phyloP scores from a whole-genome alignment of 441 rosid species.

The Corymbia citriodora region DNA sequence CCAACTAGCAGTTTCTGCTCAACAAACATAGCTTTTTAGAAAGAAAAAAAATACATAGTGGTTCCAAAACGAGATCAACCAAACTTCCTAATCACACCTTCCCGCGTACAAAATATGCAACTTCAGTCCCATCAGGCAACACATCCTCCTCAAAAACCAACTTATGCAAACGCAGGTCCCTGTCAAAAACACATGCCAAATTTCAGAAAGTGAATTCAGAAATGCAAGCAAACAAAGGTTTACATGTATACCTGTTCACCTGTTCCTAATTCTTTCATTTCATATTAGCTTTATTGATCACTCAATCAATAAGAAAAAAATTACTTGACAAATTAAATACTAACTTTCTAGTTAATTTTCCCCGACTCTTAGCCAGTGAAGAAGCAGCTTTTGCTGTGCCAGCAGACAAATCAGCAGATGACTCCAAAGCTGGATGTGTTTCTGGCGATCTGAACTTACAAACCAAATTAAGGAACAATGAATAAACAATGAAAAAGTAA shows the following conservation, averaged over 20 bases:
- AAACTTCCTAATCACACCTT: constrained; percentile 38
- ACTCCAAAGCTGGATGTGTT: constrained; percentile 26
- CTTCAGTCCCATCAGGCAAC: constrained; percentile 90
- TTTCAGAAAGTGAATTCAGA: background rate
- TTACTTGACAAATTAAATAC: constrained; percentile 5
- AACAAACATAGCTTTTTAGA: constrained; percentile 23
- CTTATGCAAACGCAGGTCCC: constrained; percentile 87
- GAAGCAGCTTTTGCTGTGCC: constrained; percentile 31
- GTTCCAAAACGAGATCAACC: background rate
- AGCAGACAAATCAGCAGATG: constrained; percentile 24
- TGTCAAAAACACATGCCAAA: constrained; percentile 12
- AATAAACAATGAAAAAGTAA: background rate
- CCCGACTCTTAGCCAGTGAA: constrained; percentile 43
- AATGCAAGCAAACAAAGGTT: background rate
- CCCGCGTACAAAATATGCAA: constrained; percentile 78
- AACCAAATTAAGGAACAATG: background rate
- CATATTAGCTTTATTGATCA: background rate
- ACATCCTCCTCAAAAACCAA: constrained; percentile 82
- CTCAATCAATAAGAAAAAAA: background rate
- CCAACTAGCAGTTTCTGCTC: constrained; percentile 81
- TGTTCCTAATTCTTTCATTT: background rate
- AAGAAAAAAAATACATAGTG: background rate
- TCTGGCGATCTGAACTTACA: constrained; percentile 39
- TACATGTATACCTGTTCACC: background rate
- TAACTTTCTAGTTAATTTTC: constrained; percentile 79